phyloP scores from a whole-genome alignment of 331 rosid genomes.

The Arachis monticola region DNA sequence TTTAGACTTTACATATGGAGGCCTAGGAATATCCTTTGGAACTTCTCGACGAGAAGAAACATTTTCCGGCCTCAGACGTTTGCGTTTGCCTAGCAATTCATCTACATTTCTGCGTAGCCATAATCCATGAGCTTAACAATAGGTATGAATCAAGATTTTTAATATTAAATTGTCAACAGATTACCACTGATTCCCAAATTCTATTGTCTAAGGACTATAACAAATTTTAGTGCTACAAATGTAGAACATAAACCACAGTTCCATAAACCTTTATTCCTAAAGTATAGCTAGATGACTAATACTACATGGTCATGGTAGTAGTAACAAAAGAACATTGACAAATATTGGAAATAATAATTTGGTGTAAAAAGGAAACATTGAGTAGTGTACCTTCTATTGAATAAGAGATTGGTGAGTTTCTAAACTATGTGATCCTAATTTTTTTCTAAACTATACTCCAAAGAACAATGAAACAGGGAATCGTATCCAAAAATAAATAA shows the following conservation, averaged over 20 bases:
- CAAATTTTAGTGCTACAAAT: background rate
- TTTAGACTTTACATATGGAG: slow-evolving; percentile 32
- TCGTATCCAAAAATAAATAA: too few species aligned
- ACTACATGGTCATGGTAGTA: too few species aligned
- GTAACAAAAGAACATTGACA: too few species aligned
- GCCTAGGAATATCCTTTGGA: slow-evolving; percentile 67
- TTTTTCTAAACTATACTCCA: too few species aligned
- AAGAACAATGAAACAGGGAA: too few species aligned
- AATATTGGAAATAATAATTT: too few species aligned
- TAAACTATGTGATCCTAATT: too few species aligned
- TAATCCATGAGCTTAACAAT: slow-evolving; percentile 28
- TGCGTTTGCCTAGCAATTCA: slow-evolving; percentile 57
- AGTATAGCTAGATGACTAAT: too few species aligned
- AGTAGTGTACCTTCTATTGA: too few species aligned
- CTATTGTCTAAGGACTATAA: background rate
- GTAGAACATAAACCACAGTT: background rate
- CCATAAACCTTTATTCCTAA: background rate
- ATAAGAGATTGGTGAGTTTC: too few species aligned
- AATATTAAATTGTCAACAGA: background rate
- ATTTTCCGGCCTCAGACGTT: slow-evolving; percentile 77
- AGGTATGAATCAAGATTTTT: slow-evolving; percentile 6
- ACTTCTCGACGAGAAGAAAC: slow-evolving; percentile 79
- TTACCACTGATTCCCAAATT: background rate
- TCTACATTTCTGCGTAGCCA: slow-evolving; percentile 63
- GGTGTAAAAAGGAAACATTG: too few species aligned